Evolutionary conservation across 2,329 filamentous ascomycete genomes (phyloP), one percentile per base, ranked within the genome.

Genomic region (Epichloe typhina): DNA sequence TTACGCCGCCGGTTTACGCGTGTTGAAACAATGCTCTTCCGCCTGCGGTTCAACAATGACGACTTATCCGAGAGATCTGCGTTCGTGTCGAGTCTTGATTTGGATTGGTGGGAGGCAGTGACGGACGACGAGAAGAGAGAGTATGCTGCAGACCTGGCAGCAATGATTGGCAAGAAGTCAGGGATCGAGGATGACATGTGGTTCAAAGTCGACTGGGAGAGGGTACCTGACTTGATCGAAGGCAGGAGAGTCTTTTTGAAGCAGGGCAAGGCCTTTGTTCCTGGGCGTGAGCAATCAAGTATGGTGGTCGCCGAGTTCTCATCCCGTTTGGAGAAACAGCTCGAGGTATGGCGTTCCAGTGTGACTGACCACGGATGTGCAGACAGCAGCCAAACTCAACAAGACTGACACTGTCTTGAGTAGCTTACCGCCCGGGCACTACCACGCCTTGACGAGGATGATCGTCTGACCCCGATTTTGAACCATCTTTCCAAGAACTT

Each of bases 181-280:
- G 59, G 59, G 45, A 57, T 61, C 5, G 88, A 95, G 15, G 88
- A 95, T 41, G 88, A 93, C 60, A 82, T 73, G 26, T 98, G 88
- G 84, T 95, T 94, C 74, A 97, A 96, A 70, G 88, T 97, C 1
- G 88, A 96, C 61, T 98, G 91, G 89, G 86, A 89, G 64, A 80
- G 83, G 36, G 93, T 98, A 1, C 88, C 91, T 0, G 91, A 97
- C 54, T 70, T 98, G 38, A 83, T 98, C 0, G 90, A 96, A 67
- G 70, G 77, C 46, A 76, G 91, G 47, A 77, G 79, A 49, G 87
- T 95, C 1, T 82, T 93, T 50, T 56, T 97, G 56, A 84, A 77
- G 58, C 81, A 71, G 31, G 93, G 93, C 3, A 93, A 88, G 66
- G 93, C 93, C 1, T 98, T 89, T 62, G 91, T 98, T 1, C 91